Conservation (phyloP, 768 basidiomycete genomes). For the Nidula microcarpa region DNA sequence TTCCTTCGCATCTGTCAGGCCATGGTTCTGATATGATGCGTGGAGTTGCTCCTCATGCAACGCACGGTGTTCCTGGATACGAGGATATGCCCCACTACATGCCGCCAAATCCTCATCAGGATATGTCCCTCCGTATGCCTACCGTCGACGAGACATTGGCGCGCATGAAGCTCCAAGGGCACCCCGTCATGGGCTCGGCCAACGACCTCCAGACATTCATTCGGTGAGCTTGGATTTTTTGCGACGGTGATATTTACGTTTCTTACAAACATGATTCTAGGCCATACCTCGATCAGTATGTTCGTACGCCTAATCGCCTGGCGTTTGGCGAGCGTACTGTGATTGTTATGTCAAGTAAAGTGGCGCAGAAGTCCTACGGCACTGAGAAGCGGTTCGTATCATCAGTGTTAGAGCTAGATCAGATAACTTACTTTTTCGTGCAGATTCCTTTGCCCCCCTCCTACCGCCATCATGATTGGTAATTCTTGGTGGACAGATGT, state of each 20-base stretch:
- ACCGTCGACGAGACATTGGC: constrained; percentile 59
- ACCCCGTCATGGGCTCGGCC: constrained; percentile 54
- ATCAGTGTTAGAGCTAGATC: constrained; percentile 1
- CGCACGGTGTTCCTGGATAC: constrained; percentile 51
- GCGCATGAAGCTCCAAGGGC: constrained; percentile 60
- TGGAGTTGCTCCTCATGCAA: constrained; percentile 69
- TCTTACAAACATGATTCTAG: constrained; percentile 26
- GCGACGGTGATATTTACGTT: constrained; percentile 4
- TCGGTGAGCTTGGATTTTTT: constrained; percentile 41
- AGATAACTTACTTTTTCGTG: constrained; percentile 10
- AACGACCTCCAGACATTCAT: constrained; percentile 81
- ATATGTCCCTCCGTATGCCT: constrained; percentile 61
- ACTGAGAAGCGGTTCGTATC: constrained; percentile 80
- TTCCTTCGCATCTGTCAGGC: constrained; percentile 47
- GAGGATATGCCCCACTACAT: constrained; percentile 61
- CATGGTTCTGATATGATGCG: constrained; percentile 57
- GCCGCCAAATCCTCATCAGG: constrained; percentile 45
- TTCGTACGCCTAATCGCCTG: constrained; percentile 79
- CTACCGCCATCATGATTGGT: constrained; percentile 91
- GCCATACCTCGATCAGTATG: constrained; percentile 82
- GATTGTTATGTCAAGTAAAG: constrained; percentile 96
- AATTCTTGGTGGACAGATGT: constrained; percentile 93
- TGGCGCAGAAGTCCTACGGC: constrained; percentile 96
- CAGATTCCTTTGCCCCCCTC: constrained; percentile 90
- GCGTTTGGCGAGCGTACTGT: constrained; percentile 92